Evolutionary conservation across 2,329 filamentous ascomycete species (phyloP), one percentile per base, ranked within the genome.

Genomic region (Alternaria arborescens): DNA sequence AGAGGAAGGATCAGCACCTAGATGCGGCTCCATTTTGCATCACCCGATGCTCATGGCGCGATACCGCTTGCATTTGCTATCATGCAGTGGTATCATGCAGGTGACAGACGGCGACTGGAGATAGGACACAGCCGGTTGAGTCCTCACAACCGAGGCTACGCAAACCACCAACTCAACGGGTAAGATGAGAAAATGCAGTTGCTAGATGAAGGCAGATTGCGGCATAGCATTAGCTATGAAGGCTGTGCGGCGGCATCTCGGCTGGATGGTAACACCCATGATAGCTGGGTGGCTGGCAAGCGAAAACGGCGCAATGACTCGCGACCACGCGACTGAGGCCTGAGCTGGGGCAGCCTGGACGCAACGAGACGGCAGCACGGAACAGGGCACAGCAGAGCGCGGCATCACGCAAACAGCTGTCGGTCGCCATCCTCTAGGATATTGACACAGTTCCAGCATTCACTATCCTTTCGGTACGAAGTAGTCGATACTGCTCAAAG

Each of bases 171-270:
- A 41, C 60, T 53, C 61, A 47, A 56, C 56, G 38, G 43, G 41
- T 18, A 55, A 54, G 53, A 51, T 43, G 36, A 47, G 30, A 50
- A 34, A 11, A 22, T 16, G 34, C 58, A 56, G 47, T 58, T 1
- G 60, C 43, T 53, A 55, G 44, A 64, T 64, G 61, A 65, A 64
- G 8, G 36, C 58, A 62, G 48, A 64, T 61, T 66, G 65, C 53
- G 63, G 65, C 61, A 59, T 62, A 36, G 50, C 48, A 36, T 18
- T 16, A 58, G 46, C 34, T 38, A 16, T 38, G 20, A 12, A 59
- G 54, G 55, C 20, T 16, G 40, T 24, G 40, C 58, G 61, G 41
- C 24, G 46, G 48, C 48, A 52, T 53, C 34, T 32, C 55, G 47
- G 32, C 36, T 51, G 36, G 58, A 59, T 48, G 24, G 34, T 28